These are phyloP conservation scores for Mediolabrus comicus DNA, from an alignment of 108 stramenopile species.

Conservation along the genomic window DNA sequence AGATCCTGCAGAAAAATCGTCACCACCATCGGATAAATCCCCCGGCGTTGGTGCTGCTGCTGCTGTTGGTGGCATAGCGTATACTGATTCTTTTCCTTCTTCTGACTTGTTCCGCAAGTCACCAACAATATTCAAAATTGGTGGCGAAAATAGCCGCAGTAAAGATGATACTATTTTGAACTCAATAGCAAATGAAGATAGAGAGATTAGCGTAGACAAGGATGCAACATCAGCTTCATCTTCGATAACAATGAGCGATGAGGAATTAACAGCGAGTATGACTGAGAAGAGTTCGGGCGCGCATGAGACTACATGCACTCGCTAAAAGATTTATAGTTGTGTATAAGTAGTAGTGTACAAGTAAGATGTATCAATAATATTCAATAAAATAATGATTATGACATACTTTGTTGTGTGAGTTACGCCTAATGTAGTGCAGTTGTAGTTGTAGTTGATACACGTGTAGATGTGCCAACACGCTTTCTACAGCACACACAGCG, in stretches of 20 bases:
- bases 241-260: neutral
- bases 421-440: too few relatives aligned
- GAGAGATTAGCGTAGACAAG: neutral
- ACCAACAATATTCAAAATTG: conserved; percentile 23
- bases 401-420: too few relatives aligned
- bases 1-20: neutral
- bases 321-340: neutral
- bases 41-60: neutral
- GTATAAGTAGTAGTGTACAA: neutral
- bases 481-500: conserved; percentile 34
- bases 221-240: neutral
- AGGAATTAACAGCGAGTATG: neutral
- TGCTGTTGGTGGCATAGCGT: neutral
- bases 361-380: neutral
- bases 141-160: neutral
- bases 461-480: conserved; percentile 8
- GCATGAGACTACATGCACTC: too few relatives aligned
- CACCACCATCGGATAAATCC: neutral
- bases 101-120: conserved; percentile 3
- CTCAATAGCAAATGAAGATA: neutral
- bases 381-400: too few relatives aligned
- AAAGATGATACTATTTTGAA: neutral
- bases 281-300: too few relatives aligned
- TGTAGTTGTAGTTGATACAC: neutral
- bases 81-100: neutral